A percentile compares a stretch with the other conserved stretches of the same genome.
Evolutionary conservation across 768 basidiomycete genomes (phyloP).

Genomic region (Lyophyllum semitale): DNA sequence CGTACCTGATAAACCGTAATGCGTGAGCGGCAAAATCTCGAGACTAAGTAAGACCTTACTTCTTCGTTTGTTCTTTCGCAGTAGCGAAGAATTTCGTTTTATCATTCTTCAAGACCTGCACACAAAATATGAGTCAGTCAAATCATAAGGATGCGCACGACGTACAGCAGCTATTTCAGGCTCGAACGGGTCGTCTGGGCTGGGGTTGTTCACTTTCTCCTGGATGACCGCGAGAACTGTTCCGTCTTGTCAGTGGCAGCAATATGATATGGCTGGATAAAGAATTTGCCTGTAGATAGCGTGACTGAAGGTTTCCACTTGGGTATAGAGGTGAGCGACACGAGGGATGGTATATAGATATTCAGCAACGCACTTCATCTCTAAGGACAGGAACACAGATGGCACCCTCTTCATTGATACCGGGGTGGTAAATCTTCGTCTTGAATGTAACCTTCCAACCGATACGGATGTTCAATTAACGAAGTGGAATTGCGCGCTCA

Average conservation of each 20-base stretch:
- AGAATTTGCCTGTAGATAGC: conserved; percentile 59
- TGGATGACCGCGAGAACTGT: conserved; percentile 75
- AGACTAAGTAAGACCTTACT: conserved; percentile 43
- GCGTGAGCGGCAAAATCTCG: conserved; percentile 1
- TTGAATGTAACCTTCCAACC: conserved; percentile 69
- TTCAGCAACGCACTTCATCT: conserved; percentile 65
- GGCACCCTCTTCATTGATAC: conserved; percentile 85
- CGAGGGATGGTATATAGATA: neutral
- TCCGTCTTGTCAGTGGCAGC: neutral
- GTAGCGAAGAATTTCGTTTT: conserved; percentile 70
- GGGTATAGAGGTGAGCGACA: conserved; percentile 7
- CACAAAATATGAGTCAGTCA: neutral
- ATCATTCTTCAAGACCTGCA: conserved; percentile 76
- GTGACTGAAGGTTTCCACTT: conserved; percentile 89
- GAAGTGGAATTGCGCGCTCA: neutral
- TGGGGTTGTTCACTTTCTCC: conserved; percentile 87
- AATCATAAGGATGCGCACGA: conserved; percentile 4
- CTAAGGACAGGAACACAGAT: conserved; percentile 85
- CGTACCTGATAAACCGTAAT: conserved; percentile 8
- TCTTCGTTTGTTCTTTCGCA: conserved; percentile 87
- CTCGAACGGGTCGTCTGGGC: conserved; percentile 86
- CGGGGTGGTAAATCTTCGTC: conserved; percentile 89
- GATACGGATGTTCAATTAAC: conserved; percentile 11
- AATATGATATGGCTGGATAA: neutral
- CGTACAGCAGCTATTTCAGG: conserved; percentile 83